phyloP scores from a whole-genome alignment of 768 basidiomycete species.

The Collybia mongolica region DNA sequence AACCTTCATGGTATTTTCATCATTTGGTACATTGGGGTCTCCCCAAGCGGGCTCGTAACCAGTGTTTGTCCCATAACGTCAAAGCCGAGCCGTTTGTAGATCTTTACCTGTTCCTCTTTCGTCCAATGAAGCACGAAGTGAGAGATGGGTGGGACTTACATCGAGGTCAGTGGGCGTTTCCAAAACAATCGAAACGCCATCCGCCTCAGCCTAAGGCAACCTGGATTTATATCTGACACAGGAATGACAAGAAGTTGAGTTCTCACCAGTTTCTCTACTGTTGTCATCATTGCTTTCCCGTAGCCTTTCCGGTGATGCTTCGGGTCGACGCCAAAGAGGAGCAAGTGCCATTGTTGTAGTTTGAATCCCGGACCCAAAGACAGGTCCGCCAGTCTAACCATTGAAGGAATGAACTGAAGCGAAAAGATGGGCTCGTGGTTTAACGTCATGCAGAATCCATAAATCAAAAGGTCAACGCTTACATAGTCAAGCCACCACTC shows the following conservation, averaged over 20 bases:
- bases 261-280: constrained; percentile 21
- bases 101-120: constrained; percentile 16
- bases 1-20: constrained; percentile 8
- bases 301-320: constrained; percentile 28
- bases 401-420: constrained; percentile 20
- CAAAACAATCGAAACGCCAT: constrained; percentile 16
- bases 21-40: constrained; percentile 17
- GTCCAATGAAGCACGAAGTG: constrained; percentile 16
- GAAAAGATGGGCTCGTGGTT: neutral
- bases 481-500: constrained; percentile 30
- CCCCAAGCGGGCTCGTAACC: constrained; percentile 4
- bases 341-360: constrained; percentile 24
- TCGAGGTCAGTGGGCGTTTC: constrained; percentile 27
- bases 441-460: too few species aligned
- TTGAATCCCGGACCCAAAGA: constrained; percentile 18
- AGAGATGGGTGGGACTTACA: constrained; percentile 13
- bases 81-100: constrained; percentile 15
- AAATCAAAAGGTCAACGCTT: neutral
- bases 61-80: constrained; percentile 12
- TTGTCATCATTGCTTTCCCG: constrained; percentile 22
- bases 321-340: constrained; percentile 26
- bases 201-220: constrained; percentile 17
- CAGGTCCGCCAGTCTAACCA: constrained; percentile 12
- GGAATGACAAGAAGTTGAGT: too few species aligned
- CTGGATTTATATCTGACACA: neutral